phyloP scores from a whole-genome alignment of 176 grass and related monocot species.

The Areca catechu region DNA sequence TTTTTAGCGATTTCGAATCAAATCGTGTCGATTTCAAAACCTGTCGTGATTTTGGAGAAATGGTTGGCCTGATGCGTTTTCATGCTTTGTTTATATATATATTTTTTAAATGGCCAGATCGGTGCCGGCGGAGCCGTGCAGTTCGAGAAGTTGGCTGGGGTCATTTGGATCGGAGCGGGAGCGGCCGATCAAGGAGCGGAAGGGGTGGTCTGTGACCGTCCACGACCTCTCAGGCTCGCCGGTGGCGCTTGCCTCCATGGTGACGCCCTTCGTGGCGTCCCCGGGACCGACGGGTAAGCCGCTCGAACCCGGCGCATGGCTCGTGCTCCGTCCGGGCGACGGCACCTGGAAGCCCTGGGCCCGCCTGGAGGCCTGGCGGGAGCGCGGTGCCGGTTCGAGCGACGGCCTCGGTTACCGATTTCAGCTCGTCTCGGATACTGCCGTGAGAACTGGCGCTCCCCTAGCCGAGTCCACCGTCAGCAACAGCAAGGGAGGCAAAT shows the following conservation, averaged over 20 bases:
- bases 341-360: constrained; percentile 95
- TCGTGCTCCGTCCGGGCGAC: constrained; percentile 73
- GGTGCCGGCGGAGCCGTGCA: constrained; percentile 21
- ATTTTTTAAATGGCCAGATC: constrained; percentile 20
- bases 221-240: constrained; percentile 92
- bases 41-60: no score
- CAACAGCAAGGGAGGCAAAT: constrained; percentile 68
- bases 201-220: constrained; percentile 96
- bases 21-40: no score
- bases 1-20: no score
- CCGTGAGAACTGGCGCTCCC: constrained; percentile 39
- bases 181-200: constrained; percentile 54
- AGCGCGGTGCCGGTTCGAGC: constrained; percentile 50
- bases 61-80: no score
- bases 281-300: constrained; percentile 66
- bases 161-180: constrained; percentile 41
- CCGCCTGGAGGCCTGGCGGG: constrained; percentile 89
- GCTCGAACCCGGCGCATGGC: constrained; percentile 91
- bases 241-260: constrained; percentile 89
- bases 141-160: constrained; percentile 27
- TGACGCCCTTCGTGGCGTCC: constrained; percentile 88
- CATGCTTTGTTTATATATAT: no score
- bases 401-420: constrained; percentile 82
- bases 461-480: constrained; percentile 54
- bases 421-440: constrained; percentile 59